These are phyloP conservation scores for Cytospora schulzeri DNA, from an alignment of 2,329 filamentous ascomycete species.

Conservation along the genomic window DNA sequence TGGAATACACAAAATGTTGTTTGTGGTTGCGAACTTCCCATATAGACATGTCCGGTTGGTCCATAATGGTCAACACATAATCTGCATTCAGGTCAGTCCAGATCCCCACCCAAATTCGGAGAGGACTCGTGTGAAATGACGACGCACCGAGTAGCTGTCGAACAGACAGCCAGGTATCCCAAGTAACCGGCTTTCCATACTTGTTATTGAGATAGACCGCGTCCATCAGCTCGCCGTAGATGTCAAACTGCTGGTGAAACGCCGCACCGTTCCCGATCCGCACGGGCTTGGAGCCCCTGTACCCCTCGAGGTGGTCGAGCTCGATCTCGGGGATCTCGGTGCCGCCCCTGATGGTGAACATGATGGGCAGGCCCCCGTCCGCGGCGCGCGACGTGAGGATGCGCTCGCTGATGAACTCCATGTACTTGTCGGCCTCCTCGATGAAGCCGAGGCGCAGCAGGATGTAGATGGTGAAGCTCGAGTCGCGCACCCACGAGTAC, in stretches of 20 bases:
- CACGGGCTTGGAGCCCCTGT: slow-evolving; percentile 70
- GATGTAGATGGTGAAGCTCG: slow-evolving; percentile 77
- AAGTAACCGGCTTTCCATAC: slow-evolving; percentile 74
- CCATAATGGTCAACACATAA: slow-evolving; percentile 68
- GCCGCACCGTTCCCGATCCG: slow-evolving; percentile 78
- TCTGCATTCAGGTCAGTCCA: slow-evolving; percentile 44
- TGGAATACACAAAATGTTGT: slow-evolving; percentile 80
- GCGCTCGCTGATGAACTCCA: slow-evolving; percentile 74
- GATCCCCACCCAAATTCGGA: background rate
- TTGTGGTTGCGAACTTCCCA: slow-evolving; percentile 79
- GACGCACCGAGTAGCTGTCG: slow-evolving; percentile 62
- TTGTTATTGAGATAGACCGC: slow-evolving; percentile 79
- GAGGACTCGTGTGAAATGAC: too few relatives aligned
- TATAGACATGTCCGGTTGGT: slow-evolving; percentile 77
- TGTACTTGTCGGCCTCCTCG: slow-evolving; percentile 76
- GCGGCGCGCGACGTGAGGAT: slow-evolving; percentile 62
- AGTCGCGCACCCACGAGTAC: slow-evolving; percentile 79
- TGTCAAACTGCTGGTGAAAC: slow-evolving; percentile 76
- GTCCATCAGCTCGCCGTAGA: slow-evolving; percentile 79
- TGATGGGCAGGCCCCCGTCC: slow-evolving; percentile 70
- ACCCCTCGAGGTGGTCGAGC: slow-evolving; percentile 71
- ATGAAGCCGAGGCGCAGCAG: slow-evolving; percentile 75
- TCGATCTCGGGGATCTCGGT: slow-evolving; percentile 74
- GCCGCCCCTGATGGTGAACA: slow-evolving; percentile 77
- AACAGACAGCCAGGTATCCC: slow-evolving; percentile 75